Conservation (phyloP, 2,329 filamentous ascomycete species). For the Fusarium aywerte region DNA sequence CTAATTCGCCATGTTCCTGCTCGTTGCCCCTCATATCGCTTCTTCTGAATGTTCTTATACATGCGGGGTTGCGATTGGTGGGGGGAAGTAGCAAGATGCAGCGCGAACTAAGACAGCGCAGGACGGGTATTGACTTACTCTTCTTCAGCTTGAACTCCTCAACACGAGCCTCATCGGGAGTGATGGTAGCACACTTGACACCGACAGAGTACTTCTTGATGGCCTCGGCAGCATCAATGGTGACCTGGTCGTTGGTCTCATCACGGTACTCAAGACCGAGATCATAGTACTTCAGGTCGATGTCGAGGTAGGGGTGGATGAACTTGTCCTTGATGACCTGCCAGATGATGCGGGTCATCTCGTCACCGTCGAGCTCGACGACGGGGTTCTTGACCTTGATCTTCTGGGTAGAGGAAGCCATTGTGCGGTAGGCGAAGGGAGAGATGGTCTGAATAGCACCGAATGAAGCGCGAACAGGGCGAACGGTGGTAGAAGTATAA, state of each 20-base stretch:
- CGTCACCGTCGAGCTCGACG: constrained; percentile 93
- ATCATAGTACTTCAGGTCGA: constrained; percentile 99
- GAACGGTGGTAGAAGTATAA: constrained; percentile 41
- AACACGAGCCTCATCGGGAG: constrained; percentile 94
- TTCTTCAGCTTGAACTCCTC: constrained; percentile 99
- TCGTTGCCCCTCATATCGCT: constrained; percentile 20
- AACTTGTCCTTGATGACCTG: constrained; percentile 99
- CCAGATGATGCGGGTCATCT: constrained; percentile 99
- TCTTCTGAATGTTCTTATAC: constrained; percentile 34
- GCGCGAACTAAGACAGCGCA: constrained; percentile 11
- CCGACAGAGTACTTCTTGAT: constrained; percentile 99
- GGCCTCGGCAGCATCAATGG: constrained; percentile 91
- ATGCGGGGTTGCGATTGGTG: constrained; percentile 42
- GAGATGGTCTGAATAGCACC: constrained; percentile 57
- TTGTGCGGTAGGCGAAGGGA: constrained; percentile 72
- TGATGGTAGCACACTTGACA: constrained; percentile 99
- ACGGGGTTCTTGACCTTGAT: constrained; percentile 99
- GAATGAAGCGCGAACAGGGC: constrained; percentile 60
- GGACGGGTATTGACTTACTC: constrained; percentile 67
- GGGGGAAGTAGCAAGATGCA: constrained; percentile 32
- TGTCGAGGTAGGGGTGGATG: constrained; percentile 93
- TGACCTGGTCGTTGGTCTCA: constrained; percentile 96
- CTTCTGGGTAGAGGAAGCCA: constrained; percentile 73
- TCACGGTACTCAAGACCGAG: constrained; percentile 94
- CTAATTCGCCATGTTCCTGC: constrained; percentile 27